Evolutionary conservation across 1,284 basidiomycete genomes (phyloP), one percentile per base, ranked within the genome.

Genomic region (Pseudozyma flocculosa): DNA sequence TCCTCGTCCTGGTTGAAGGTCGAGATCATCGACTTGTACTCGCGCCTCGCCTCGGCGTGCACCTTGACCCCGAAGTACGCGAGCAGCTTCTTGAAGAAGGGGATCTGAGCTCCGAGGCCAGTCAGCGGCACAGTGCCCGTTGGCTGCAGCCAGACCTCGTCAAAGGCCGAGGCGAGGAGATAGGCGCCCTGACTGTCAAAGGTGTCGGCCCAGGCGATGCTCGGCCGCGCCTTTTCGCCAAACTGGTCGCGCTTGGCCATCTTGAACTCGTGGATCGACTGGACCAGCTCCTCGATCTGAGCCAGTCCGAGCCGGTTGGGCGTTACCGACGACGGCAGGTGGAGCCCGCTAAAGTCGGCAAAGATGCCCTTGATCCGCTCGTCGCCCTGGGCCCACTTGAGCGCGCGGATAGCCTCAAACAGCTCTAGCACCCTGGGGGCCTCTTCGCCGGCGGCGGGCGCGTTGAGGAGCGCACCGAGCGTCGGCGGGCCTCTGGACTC

Each of bases 121-220:
- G 73, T 75, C 26, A 81, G 62, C 2, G 80, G 80, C 2, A 81
- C 68, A 19, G 72, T 68, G 40, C 80, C 80, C 0, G 71, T 72
- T 13, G 79, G 80, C 56, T 81, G 80, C 39, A 76, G 68, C 61
- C 80, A 81, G 22, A 81, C 64, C 67, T 80, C 75, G 46, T 80
- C 79, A 50, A 81, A 81, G 0, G 73, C 75, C 36, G 68, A 68
- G 13, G 78, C 78, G 5, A 80, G 63, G 13, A 79, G 47, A 54
- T 74, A 80, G 40, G 76, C 70, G n/a, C 72, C 77, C 49, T 81
- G 80, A 40, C 66, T 72, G 38, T 64, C 52, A 45, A 80, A 81
- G 1, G 76, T 75, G 41, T 81, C 80, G 2, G 78, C 71, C 73
- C 79, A 80, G 1, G 80, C 80, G 14, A 80, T 70, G 3, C 77